These are phyloP conservation scores for Microdochium bolleyi DNA, from an alignment of 2,329 filamentous ascomycete genomes.

Conservation along the genomic window DNA sequence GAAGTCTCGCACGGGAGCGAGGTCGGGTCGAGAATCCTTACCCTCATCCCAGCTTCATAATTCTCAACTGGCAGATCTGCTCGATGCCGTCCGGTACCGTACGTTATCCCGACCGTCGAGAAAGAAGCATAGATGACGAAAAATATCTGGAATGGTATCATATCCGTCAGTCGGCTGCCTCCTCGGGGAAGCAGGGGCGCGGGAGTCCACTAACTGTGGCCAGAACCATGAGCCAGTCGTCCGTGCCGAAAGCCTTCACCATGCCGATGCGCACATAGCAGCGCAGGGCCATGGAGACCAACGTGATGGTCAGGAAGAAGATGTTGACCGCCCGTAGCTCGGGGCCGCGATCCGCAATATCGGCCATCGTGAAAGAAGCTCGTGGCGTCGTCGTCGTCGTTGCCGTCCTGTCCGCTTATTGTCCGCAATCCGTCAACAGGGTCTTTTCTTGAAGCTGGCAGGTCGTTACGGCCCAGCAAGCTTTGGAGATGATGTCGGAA, in stretches of 20 bases:
- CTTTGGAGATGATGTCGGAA: too few relatives aligned
- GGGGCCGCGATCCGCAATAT: slow-evolving; percentile 4
- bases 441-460: too few relatives aligned
- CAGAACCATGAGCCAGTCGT: slow-evolving; percentile 8
- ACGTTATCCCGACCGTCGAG: slow-evolving; percentile 1
- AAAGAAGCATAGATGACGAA: slow-evolving; percentile 1
- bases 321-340: slow-evolving; percentile 4
- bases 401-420: too few relatives aligned
- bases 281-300: slow-evolving; percentile 4
- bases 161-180: not conserved
- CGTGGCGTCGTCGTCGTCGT: too few relatives aligned
- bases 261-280: slow-evolving; percentile 5
- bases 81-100: slow-evolving; percentile 3
- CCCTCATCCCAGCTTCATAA: slow-evolving; percentile 1
- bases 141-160: not conserved
- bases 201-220: slow-evolving; percentile 5
- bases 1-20: too few relatives aligned
- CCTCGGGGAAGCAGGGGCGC: too few relatives aligned
- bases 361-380: not conserved
- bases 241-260: slow-evolving; percentile 7
- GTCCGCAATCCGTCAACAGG: not conserved
- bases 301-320: slow-evolving; percentile 4
- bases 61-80: not conserved
- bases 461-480: too few relatives aligned
- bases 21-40: not conserved